Percentiles rank a stretch among this genome's conserved stretches.
These are phyloP conservation scores for Penicillium lividum DNA, from an alignment of 495 filamentous ascomycete genomes.

Conservation along the genomic window DNA sequence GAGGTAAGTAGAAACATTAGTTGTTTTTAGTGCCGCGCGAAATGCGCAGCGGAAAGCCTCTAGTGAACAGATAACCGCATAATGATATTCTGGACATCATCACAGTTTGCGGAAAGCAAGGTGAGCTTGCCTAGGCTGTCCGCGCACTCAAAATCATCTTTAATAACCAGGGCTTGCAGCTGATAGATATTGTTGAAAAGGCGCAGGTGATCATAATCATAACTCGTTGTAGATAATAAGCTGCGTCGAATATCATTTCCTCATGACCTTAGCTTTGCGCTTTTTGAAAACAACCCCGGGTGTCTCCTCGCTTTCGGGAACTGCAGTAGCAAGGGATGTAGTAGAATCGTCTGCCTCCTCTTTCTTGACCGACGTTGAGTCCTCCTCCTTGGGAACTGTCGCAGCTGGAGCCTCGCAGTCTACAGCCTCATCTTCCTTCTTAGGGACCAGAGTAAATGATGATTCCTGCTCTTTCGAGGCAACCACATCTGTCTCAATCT, in stretches of 20 bases:
- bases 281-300: slow-evolving; percentile 81
- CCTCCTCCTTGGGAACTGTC: slow-evolving; percentile 1
- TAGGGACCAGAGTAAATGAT: slow-evolving; percentile 2
- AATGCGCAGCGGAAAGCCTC: too few relatives aligned
- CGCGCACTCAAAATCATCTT: background rate
- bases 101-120: background rate
- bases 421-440: slow-evolving; percentile 13
- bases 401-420: background rate
- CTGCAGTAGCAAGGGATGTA: slow-evolving; percentile 16
- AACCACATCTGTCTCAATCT: slow-evolving; percentile 18
- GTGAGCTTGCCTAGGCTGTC: background rate
- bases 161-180: background rate
- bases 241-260: slow-evolving; percentile 3
- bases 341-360: slow-evolving; percentile 29
- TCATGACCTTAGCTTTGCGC: slow-evolving; percentile 75
- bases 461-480: slow-evolving; percentile 14
- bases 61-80: background rate
- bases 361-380: slow-evolving; percentile 20
- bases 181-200: background rate
- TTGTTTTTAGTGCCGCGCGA: too few relatives aligned
- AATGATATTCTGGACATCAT: background rate
- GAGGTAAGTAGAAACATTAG: too few relatives aligned
- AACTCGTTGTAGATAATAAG: background rate
- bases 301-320: slow-evolving; percentile 30
- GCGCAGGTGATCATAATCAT: background rate